Evolutionary conservation across 176 grass and related monocot species (phyloP), one percentile per base, ranked within the genome.

Genomic region (Oryza officinalis): DNA sequence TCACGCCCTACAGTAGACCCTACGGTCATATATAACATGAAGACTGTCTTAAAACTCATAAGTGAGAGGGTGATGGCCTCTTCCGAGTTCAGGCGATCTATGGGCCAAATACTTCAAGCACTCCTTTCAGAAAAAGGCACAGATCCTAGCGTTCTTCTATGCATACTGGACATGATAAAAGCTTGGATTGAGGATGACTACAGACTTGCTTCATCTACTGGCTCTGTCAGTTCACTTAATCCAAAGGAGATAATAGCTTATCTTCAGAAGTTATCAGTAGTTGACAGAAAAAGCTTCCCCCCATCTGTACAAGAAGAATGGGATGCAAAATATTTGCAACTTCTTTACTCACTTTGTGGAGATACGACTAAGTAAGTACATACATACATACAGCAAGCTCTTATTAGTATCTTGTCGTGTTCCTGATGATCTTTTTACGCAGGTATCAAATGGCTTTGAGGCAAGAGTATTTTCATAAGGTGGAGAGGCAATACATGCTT

Each of bases 401-500:
- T 54, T 67, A 61, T 47, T 67, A 72, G 33, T 78, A 72, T 76
- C 72, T 65, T 86, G 32, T 47, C 10, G 10, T 57, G 23, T 72
- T 27, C 87, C 46, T 92, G 28, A 88, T 81, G 5, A 26, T 90
- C 61, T 87, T 71, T 83, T 60, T 75, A 78, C 79, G 52, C 86
- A 99, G 96, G 81, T 94, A 94, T 82, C 93, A 89, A 23, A 70
- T 90, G 78, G 40, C 80, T 43, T 71, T 92, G 80, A 88, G 93
- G 72, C 91, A 96, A 77, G 96, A 99, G 67, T 89, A 94, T 80
- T 99, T 99, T 68, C 87, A 87, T 69, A 99, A 94, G 87, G 89
- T 99, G 63, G 96, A 99, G 86, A 91, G 96, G 52, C 93, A 92
- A 74, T 92, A 89, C 47, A 96, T 99, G 93, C 86, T 99, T 76